Conservation (phyloP, 352 stramenopile genomes). For the Phytopythium oedochilum region DNA sequence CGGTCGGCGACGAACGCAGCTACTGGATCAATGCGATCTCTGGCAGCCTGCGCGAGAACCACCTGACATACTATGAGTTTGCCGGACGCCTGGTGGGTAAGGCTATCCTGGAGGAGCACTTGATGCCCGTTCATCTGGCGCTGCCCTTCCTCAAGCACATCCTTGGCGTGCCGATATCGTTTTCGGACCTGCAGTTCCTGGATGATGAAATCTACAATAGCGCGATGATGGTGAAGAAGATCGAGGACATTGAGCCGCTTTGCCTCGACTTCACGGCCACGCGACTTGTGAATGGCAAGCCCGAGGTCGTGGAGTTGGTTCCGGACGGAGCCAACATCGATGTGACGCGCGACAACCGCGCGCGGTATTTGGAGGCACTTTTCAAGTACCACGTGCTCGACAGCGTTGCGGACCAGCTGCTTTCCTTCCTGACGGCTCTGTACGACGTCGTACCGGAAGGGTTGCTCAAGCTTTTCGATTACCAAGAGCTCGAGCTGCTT, state of each 20-base stretch:
- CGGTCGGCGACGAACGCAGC: slow-evolving; percentile 63
- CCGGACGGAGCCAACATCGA: slow-evolving; percentile 86
- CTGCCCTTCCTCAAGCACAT: slow-evolving; percentile 89
- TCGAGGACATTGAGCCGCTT: slow-evolving; percentile 67
- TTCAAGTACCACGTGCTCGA: slow-evolving; percentile 96
- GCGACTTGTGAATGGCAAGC: slow-evolving; percentile 53
- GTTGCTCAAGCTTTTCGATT: slow-evolving; percentile 97
- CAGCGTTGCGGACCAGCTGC: slow-evolving; percentile 89
- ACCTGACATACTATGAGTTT: slow-evolving; percentile 81
- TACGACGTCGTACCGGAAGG: slow-evolving; percentile 97
- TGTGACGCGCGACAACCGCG: slow-evolving; percentile 95
- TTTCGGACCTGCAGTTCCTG: slow-evolving; percentile 88
- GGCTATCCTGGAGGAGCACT: slow-evolving; percentile 80
- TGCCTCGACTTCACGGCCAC: slow-evolving; percentile 81
- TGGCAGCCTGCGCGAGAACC: slow-evolving; percentile 36
- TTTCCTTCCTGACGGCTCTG: slow-evolving; percentile 86
- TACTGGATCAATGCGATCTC: slow-evolving; percentile 87
- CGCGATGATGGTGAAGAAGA: slow-evolving; percentile 60
- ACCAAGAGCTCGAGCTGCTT: slow-evolving; percentile 97
- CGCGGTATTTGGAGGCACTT: slow-evolving; percentile 90
- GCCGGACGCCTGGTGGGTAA: slow-evolving; percentile 82
- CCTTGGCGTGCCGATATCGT: slow-evolving; percentile 81
- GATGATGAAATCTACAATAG: slow-evolving; percentile 84
- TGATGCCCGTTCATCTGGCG: slow-evolving; percentile 72
- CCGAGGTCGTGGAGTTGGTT: slow-evolving; percentile 87